Conservation (phyloP, 441 rosid species). For the Pelargonium fulgidum region DNA sequence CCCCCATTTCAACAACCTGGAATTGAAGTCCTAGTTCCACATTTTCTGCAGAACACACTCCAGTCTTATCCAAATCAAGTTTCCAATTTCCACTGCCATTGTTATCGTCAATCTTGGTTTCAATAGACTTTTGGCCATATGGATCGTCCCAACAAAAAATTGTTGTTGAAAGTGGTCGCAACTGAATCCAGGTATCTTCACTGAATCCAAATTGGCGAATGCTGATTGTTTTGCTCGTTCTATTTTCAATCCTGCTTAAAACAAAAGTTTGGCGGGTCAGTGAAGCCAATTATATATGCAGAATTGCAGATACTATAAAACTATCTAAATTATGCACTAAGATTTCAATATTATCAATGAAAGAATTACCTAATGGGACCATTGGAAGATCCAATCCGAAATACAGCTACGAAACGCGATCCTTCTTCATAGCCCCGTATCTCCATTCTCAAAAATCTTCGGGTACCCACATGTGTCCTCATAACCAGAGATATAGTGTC, state of each 20-base stretch:
- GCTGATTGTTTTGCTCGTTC: conserved; percentile 51
- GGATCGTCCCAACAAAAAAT: conserved; percentile 96
- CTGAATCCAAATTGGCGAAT: conserved; percentile 88
- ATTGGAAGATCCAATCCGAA: conserved; percentile 71
- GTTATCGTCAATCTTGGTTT: conserved; percentile 51
- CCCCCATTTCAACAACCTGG: conserved; percentile 63
- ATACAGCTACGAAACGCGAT: conserved; percentile 87
- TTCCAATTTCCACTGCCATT: conserved; percentile 37
- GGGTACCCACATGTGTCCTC: conserved; percentile 50
- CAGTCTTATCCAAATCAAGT: conserved; percentile 62
- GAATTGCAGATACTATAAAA: neutral
- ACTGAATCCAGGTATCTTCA: conserved; percentile 70
- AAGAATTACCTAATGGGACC: conserved; percentile 81
- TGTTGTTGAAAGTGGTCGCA: conserved; percentile 67
- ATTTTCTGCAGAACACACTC: conserved; percentile 35
- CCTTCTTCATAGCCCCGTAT: conserved; percentile 99
- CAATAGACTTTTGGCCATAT: conserved; percentile 76
- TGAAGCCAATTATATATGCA: conserved; percentile 6
- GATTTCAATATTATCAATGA: neutral
- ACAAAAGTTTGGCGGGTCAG: conserved; percentile 21
- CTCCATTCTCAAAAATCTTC: conserved; percentile 62
- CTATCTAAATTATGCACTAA: neutral
- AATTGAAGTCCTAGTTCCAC: conserved; percentile 52
- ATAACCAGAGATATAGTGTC: conserved; percentile 77
- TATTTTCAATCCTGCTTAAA: conserved; percentile 79